phyloP scores from a whole-genome alignment of 768 basidiomycete genomes.

The Dictyophora rubrovolvata region DNA sequence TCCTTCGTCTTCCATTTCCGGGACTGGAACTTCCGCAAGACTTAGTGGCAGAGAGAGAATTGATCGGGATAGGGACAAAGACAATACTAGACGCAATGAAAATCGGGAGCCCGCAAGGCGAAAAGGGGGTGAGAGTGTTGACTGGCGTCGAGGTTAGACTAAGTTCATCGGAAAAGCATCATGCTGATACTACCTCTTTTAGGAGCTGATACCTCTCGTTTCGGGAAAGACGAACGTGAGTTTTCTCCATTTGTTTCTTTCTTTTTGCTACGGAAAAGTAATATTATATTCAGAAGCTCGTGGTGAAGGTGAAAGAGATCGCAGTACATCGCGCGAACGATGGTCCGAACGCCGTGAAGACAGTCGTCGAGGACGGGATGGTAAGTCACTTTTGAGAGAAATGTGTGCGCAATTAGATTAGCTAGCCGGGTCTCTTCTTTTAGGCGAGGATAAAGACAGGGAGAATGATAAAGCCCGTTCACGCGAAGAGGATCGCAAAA shows the following conservation, averaged over 20 bases:
- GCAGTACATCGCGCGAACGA: slow-evolving; percentile 34
- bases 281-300: slow-evolving; percentile 3
- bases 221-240: slow-evolving; percentile 5
- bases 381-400: slow-evolving; percentile 7
- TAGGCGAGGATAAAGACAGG: slow-evolving; percentile 2
- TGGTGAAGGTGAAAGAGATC: slow-evolving; percentile 35
- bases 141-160: slow-evolving; percentile 69
- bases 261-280: not conserved
- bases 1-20: slow-evolving; percentile 6
- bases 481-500: slow-evolving; percentile 2
- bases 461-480: slow-evolving; percentile 1
- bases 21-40: not conserved
- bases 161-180: not conserved
- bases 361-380: slow-evolving; percentile 28
- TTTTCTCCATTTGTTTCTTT: not conserved
- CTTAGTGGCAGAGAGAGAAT: not conserved
- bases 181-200: not conserved
- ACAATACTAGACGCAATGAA: slow-evolving; percentile 1
- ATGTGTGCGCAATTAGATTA: not conserved
- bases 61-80: slow-evolving; percentile 9
- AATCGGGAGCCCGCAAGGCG: slow-evolving; percentile 49
- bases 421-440: not conserved
- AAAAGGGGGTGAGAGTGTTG: slow-evolving; percentile 64
- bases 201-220: slow-evolving; percentile 3
- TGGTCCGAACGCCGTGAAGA: slow-evolving; percentile 17